Evolutionary conservation across 73 alveolate species (phyloP).

Genomic region (Stentor coeruleus): DNA sequence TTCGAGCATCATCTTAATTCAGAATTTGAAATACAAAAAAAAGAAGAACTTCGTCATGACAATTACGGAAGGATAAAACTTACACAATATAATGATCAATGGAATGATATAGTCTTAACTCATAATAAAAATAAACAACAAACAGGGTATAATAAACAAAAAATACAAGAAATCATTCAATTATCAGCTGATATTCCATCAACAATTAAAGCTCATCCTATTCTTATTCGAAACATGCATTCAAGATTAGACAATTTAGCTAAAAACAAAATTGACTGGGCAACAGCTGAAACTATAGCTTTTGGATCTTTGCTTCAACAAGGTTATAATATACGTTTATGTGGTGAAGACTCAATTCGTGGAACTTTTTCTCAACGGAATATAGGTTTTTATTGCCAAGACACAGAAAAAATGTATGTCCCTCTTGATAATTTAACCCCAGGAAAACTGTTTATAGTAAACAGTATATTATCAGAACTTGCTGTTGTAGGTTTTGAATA

Average conservation of each 20-base stretch:
- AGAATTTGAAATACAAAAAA: constrained; percentile 51
- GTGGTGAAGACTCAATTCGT: constrained; percentile 86
- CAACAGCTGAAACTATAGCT: constrained; percentile 87
- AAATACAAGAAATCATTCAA: constrained; percentile 50
- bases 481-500: constrained; percentile 85
- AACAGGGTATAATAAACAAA: not conserved
- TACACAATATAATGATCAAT: constrained; percentile 80
- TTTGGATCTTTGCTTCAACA: constrained; percentile 71
- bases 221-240: constrained; percentile 59
- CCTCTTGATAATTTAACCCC: not conserved
- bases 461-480: constrained; percentile 66
- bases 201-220: constrained; percentile 53
- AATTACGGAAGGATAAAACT: constrained; percentile 38
- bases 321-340: constrained; percentile 73
- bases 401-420: not conserved
- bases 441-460: constrained; percentile 31
- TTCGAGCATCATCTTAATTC: constrained; percentile 39
- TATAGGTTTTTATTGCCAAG: constrained; percentile 37
- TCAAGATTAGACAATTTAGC: constrained; percentile 46
- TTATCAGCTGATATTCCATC: constrained; percentile 57
- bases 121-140: not conserved
- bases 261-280: constrained; percentile 67
- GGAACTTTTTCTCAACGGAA: constrained; percentile 90
- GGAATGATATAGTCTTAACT: constrained; percentile 74
- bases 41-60: constrained; percentile 66